Conservation (phyloP, 306 rosid genomes). For the Sindora glabra region DNA sequence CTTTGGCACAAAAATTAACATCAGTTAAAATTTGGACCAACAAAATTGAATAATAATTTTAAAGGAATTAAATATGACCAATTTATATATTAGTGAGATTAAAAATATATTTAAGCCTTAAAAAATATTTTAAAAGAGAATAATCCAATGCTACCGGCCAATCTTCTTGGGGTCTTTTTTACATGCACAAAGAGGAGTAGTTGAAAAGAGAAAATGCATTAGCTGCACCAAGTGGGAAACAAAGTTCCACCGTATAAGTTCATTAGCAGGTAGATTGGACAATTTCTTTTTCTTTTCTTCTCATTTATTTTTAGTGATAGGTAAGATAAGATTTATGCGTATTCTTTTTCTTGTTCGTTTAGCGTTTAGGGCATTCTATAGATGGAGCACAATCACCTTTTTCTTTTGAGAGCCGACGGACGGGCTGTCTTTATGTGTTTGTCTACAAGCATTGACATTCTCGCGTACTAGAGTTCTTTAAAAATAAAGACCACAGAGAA, state of each 20-base stretch:
- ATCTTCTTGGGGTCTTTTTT: too few species aligned
- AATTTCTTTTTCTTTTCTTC: constrained; percentile 17
- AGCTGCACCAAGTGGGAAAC: constrained; percentile 23
- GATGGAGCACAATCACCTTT: constrained; percentile 1
- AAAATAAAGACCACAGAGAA: background rate
- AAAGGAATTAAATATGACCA: too few species aligned
- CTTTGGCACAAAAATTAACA: too few species aligned
- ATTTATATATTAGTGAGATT: too few species aligned
- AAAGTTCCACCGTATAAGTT: constrained; percentile 19
- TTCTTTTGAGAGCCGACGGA: constrained; percentile 15
- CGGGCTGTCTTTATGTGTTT: constrained; percentile 19
- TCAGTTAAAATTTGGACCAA: too few species aligned
- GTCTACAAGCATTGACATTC: constrained; percentile 15
- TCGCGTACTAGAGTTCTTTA: background rate
- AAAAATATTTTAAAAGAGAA: too few species aligned
- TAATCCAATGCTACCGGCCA: too few species aligned
- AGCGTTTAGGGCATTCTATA: too few species aligned
- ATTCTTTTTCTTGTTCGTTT: constrained; percentile 23
- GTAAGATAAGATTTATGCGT: background rate
- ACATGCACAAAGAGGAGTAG: background rate
- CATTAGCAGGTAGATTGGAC: background rate
- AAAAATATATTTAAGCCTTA: too few species aligned
- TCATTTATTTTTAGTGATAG: background rate
- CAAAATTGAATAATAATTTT: too few species aligned
- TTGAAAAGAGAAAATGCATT: constrained; percentile 25